These are phyloP conservation scores for Royoungia palumana DNA, from an alignment of 768 basidiomycete species.

Conservation along the genomic window DNA sequence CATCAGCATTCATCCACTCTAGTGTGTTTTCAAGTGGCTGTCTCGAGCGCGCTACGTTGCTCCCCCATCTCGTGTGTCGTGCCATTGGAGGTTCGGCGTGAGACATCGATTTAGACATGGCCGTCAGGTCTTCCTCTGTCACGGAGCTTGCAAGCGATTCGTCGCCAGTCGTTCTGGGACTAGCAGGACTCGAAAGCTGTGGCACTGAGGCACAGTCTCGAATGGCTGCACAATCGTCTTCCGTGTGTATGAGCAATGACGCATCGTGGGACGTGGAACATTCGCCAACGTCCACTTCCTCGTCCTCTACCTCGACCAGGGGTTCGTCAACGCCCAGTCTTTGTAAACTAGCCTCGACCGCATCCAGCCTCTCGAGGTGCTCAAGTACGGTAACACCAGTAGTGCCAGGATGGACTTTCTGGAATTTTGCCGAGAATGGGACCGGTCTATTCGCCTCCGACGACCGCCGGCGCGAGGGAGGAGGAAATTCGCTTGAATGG, in stretches of 20 bases:
- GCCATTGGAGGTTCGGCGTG: constrained; percentile 55
- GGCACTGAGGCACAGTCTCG: constrained; percentile 33
- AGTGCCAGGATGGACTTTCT: constrained; percentile 78
- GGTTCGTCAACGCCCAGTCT: constrained; percentile 62
- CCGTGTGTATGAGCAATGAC: constrained; percentile 30
- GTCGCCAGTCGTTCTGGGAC: constrained; percentile 52
- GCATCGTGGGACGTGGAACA: constrained; percentile 28
- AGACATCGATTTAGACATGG: constrained; percentile 74
- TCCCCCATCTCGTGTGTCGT: constrained; percentile 35
- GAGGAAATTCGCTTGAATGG: constrained; percentile 65
- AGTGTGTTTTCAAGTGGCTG: constrained; percentile 33
- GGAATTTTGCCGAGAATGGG: constrained; percentile 80
- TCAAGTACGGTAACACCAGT: constrained; percentile 84
- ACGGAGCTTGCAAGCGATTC: constrained; percentile 52
- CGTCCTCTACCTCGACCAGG: constrained; percentile 48
- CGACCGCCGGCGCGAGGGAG: constrained; percentile 61
- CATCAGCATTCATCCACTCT: constrained; percentile 46
- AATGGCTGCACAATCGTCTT: constrained; percentile 12
- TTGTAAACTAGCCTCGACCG: constrained; percentile 74
- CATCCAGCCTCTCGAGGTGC: constrained; percentile 81
- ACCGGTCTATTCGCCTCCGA: constrained; percentile 69
- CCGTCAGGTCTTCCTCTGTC: constrained; percentile 66
- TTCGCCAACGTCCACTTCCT: constrained; percentile 64
- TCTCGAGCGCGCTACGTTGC: constrained; percentile 25
- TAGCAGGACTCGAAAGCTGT: constrained; percentile 56